Conservation (phyloP, 805 yeast species). For the Yamadazyma sp. region DNA sequence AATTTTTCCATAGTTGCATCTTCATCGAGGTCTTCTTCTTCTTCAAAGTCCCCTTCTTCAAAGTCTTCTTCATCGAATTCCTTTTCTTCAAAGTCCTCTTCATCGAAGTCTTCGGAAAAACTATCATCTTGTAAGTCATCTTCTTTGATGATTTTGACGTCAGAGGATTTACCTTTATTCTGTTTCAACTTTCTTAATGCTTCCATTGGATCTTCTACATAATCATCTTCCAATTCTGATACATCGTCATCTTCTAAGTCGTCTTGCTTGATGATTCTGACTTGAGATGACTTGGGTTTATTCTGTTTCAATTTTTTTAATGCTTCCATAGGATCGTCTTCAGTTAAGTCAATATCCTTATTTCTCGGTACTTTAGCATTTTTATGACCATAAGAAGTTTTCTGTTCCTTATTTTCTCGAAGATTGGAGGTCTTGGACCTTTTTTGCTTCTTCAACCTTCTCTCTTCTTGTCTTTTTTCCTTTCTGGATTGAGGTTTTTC, state of each 20-base stretch:
- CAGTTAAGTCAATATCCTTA: not conserved
- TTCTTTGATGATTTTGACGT: constrained; percentile 27
- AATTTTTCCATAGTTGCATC: constrained; percentile 24
- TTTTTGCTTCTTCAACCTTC: constrained; percentile 31
- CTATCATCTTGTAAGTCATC: constrained; percentile 26
- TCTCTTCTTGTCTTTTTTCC: constrained; percentile 34
- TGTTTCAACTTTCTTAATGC: constrained; percentile 12
- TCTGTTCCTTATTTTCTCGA: not conserved
- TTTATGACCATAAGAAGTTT: not conserved
- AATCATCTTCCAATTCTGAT: constrained; percentile 1
- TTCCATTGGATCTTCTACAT: constrained; percentile 22
- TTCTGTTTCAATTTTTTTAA: constrained; percentile 15
- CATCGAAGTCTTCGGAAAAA: constrained; percentile 3
- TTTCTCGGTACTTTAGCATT: constrained; percentile 1
- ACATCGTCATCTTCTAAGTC: constrained; percentile 28
- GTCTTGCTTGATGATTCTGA: constrained; percentile 29
- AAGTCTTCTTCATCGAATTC: constrained; percentile 6
- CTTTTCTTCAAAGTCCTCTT: constrained; percentile 1
- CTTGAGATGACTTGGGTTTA: constrained; percentile 7
- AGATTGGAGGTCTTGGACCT: constrained; percentile 8
- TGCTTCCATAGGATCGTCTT: constrained; percentile 20
- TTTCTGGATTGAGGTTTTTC: constrained; percentile 27
- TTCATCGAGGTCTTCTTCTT: constrained; percentile 4
- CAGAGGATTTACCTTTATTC: constrained; percentile 7
- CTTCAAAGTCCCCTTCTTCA: constrained; percentile 3